Conservation (phyloP, 257 asterid species). For the Nicotiana benthamiana region DNA sequence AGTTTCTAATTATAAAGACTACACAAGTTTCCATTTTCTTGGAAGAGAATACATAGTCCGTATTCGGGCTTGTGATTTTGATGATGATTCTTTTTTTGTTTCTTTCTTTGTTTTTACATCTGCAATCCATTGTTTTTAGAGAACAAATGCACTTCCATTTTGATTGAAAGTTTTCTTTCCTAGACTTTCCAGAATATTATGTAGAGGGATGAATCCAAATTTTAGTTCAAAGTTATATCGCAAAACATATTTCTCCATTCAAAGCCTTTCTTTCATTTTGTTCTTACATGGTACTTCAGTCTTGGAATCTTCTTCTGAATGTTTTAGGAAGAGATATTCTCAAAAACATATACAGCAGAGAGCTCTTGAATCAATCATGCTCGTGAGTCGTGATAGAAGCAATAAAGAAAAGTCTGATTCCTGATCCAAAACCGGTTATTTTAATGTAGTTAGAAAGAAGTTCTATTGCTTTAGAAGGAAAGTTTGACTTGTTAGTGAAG, state of each 20-base stretch:
- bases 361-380: too few species aligned
- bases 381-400: too few species aligned
- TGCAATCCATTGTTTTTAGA: neutral
- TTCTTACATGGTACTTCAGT: neutral
- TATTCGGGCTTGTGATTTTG: neutral
- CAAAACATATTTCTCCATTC: neutral
- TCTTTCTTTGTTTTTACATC: neutral
- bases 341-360: too few species aligned
- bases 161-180: neutral
- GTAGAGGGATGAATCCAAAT: neutral
- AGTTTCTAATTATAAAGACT: neutral
- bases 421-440: too few species aligned
- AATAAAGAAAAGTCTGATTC: too few species aligned
- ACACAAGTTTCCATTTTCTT: neutral
- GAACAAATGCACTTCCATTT: neutral
- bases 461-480: too few species aligned
- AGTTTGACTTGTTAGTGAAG: too few species aligned
- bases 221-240: neutral
- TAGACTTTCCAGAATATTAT: neutral
- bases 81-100: neutral
- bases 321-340: neutral
- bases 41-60: neutral
- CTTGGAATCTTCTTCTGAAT: neutral
- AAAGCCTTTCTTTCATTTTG: neutral
- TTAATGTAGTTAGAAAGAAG: too few species aligned